Conservation (phyloP, 169 alveolate species). For the Babesia sp. region DNA sequence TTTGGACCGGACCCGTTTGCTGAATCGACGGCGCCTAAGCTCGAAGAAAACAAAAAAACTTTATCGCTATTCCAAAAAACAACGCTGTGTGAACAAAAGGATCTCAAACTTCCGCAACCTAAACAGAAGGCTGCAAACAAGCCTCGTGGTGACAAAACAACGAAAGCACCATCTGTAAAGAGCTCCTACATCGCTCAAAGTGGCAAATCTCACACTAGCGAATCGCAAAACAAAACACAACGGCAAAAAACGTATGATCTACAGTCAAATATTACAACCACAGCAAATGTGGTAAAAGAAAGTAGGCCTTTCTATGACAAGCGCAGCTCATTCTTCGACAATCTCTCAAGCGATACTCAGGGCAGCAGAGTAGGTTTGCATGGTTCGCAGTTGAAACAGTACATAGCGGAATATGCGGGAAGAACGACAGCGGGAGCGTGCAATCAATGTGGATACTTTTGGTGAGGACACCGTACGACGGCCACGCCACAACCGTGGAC, state of each 20-base stretch:
- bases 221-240: constrained; percentile 15
- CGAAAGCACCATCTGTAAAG: not conserved
- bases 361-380: constrained; percentile 25
- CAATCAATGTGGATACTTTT: constrained; percentile 77
- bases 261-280: too few relatives aligned
- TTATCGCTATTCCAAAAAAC: not conserved
- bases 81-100: not conserved
- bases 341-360: constrained; percentile 51
- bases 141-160: not conserved
- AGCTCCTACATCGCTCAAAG: not conserved
- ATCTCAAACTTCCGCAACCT: not conserved
- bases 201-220: not conserved
- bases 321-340: constrained; percentile 78
- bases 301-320: constrained; percentile 66
- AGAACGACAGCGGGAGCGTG: constrained; percentile 75
- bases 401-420: constrained; percentile 47
- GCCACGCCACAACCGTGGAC: not conserved
- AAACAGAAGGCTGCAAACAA: not conserved
- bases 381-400: constrained; percentile 29
- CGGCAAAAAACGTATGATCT: not conserved
- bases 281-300: not conserved
- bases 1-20: constrained; percentile 38
- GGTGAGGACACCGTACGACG: constrained; percentile 73
- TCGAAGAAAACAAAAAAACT: not conserved
- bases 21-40: constrained; percentile 1